Conservation (phyloP, 805 yeast species). For the Saturnispora besseyi region DNA sequence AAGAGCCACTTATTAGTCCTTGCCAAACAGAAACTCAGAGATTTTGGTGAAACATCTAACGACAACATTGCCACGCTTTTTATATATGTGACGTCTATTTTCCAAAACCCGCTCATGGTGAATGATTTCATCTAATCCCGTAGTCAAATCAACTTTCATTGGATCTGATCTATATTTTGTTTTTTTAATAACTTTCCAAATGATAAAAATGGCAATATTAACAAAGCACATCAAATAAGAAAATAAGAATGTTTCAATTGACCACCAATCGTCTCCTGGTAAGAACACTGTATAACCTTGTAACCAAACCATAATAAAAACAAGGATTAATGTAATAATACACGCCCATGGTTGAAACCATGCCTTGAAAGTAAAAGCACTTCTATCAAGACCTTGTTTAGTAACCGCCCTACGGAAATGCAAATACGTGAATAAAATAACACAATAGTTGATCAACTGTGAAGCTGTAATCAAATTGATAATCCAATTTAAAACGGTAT, state of each 20-base stretch:
- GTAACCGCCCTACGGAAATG: slow-evolving; percentile 52
- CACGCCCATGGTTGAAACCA: slow-evolving; percentile 29
- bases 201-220: slow-evolving; percentile 36
- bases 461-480: slow-evolving; percentile 63
- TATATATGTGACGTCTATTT: slow-evolving; percentile 7
- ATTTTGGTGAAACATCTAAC: slow-evolving; percentile 6
- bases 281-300: slow-evolving; percentile 46
- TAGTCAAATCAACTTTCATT: slow-evolving; percentile 41
- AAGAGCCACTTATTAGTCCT: slow-evolving; percentile 4
- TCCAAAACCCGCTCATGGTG: slow-evolving; percentile 37
- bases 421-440: slow-evolving; percentile 48
- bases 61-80: not conserved
- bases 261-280: slow-evolving; percentile 62
- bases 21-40: slow-evolving; percentile 13
- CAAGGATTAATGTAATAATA: slow-evolving; percentile 15
- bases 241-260: slow-evolving; percentile 52
- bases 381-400: slow-evolving; percentile 42
- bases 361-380: slow-evolving; percentile 41
- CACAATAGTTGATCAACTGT: slow-evolving; percentile 53
- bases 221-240: slow-evolving; percentile 64
- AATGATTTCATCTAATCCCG: slow-evolving; percentile 50
- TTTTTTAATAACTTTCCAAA: slow-evolving; percentile 45
- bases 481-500: slow-evolving; percentile 63
- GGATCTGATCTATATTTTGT: slow-evolving; percentile 37
- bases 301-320: slow-evolving; percentile 32